Evolutionary conservation across 2,329 filamentous ascomycete species (phyloP), one percentile per base, ranked within the genome.

Genomic region (Chrysoporthe cubensis): DNA sequence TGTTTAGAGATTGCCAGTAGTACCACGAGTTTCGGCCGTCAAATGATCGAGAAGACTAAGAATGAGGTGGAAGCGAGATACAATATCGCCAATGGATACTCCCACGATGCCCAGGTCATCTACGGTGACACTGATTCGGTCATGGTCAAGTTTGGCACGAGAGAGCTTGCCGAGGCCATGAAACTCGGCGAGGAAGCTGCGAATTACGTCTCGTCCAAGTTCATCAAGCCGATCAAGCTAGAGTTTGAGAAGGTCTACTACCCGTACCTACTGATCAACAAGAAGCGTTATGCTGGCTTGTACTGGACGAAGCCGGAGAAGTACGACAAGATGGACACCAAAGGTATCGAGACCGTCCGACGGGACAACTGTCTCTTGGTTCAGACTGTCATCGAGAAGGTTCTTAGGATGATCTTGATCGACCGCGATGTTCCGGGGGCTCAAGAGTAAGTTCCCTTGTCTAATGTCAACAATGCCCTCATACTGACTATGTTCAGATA

Each of bases 201-300:
- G 0, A 85, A 90, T 26, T 96, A 84, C 73, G 96, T 99, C 52
- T 97, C 96, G 4, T 87, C 87, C 58, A 97, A 97, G 78, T 99
- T 99, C 77, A 83, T 94, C 78, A 96, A 96, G 76, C 96, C 96
- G 4, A 99, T 99, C 85, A 99, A 98, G 82, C 88, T 99, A 43
- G 96, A 99, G 79, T 99, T 99, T 80, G 96, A 99, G 79, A 99
- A 99, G 81, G 95, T 99, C 0, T 99, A 99, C 80, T 99, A 92
- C 78, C 96, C 96, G 0, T 99, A 99, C 77, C 85, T 99, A 44
- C 86, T 99, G 63, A 99, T 99, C 88, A 99, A 99, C 88, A 99
- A 99, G 85, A 99, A 99, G 84, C 91, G 96, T 71, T 99, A 99
- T 75, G 96, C 96, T 9, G 96, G 96, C n/a, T 81, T 99, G 43